Conservation (phyloP, 1,139 yeast species). For the Blastobotrys raffinosifermentans region DNA sequence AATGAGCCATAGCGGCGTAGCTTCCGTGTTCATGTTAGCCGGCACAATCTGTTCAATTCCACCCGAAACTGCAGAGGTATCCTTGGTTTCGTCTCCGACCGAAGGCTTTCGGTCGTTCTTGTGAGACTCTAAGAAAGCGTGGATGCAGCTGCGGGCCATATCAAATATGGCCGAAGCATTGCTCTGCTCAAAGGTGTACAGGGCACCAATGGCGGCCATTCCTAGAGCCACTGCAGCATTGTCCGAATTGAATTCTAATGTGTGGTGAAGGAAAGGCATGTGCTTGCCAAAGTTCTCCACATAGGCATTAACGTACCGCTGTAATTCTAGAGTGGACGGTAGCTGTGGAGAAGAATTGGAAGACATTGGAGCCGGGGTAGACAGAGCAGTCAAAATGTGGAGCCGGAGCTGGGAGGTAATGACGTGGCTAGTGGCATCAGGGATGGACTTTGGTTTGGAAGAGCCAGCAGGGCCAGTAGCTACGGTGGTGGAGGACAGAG, state of each 20-base stretch:
- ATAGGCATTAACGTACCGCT: constrained; percentile 64
- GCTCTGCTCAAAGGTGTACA: constrained; percentile 73
- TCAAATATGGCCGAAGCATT: constrained; percentile 74
- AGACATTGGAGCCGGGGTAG: constrained; percentile 58
- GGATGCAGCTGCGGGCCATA: constrained; percentile 71
- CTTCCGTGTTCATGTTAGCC: constrained; percentile 50
- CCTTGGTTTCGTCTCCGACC: constrained; percentile 2
- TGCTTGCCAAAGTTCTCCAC: constrained; percentile 71
- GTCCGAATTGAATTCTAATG: constrained; percentile 53
- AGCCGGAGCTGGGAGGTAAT: constrained; percentile 65
- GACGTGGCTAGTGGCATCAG: constrained; percentile 24
- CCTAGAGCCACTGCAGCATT: constrained; percentile 73
- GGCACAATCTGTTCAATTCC: no score
- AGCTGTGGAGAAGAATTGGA: constrained; percentile 45
- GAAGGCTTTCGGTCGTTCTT: constrained; percentile 4
- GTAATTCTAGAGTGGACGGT: constrained; percentile 69
- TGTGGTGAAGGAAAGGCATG: constrained; percentile 76
- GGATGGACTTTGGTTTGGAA: neutral
- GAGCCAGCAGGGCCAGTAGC: neutral
- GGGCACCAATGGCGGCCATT: constrained; percentile 85
- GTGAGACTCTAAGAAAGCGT: constrained; percentile 60
- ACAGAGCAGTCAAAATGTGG: constrained; percentile 50
- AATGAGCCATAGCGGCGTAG: constrained; percentile 81
- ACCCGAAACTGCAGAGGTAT: constrained; percentile 1
- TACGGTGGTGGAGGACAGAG: neutral